A percentile compares a stretch with the other conserved stretches of the same genome.
These are phyloP conservation scores for Xylaria sp. DNA, from an alignment of 2,329 filamentous ascomycete genomes.

Conservation along the genomic window DNA sequence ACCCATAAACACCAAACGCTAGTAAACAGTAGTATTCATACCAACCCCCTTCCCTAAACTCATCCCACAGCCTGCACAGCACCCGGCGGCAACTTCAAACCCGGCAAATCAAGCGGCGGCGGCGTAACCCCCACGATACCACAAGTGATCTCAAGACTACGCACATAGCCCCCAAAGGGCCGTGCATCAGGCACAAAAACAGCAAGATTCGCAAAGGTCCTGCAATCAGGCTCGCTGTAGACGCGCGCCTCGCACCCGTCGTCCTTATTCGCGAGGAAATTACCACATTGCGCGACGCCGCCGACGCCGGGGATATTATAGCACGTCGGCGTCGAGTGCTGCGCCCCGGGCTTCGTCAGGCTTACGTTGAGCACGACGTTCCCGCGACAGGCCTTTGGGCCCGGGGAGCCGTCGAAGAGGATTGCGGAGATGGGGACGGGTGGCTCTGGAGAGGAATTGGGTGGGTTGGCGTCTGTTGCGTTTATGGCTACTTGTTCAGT, in stretches of 20 bases:
- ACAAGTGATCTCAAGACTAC: slow-evolving; percentile 52
- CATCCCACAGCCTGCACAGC: slow-evolving; percentile 42
- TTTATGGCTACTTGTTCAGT: slow-evolving; percentile 32
- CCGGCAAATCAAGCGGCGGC: slow-evolving; percentile 45
- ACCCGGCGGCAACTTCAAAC: slow-evolving; percentile 40
- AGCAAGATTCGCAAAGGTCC: slow-evolving; percentile 51
- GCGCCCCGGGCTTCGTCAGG: slow-evolving; percentile 45
- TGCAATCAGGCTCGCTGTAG: slow-evolving; percentile 51
- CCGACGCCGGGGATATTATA: slow-evolving; percentile 48
- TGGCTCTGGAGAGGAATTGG: slow-evolving; percentile 43
- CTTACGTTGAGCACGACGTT: slow-evolving; percentile 44
- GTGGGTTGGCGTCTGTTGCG: slow-evolving; percentile 22
- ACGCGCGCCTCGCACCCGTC: slow-evolving; percentile 54
- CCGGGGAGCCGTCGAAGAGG: slow-evolving; percentile 54
- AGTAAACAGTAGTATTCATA: background rate
- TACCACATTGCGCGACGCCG: slow-evolving; percentile 50
- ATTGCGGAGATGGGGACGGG: slow-evolving; percentile 61
- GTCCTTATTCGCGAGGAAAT: slow-evolving; percentile 52
- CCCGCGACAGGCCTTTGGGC: slow-evolving; percentile 53
- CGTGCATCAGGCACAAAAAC: slow-evolving; percentile 52
- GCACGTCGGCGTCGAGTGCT: slow-evolving; percentile 47
- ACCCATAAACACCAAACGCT: background rate
- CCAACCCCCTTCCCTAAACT: background rate
- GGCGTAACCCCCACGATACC: slow-evolving; percentile 47
- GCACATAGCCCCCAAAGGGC: slow-evolving; percentile 50